Conservation (phyloP, 2,329 filamentous ascomycete genomes). For the Phialophora macrospora region DNA sequence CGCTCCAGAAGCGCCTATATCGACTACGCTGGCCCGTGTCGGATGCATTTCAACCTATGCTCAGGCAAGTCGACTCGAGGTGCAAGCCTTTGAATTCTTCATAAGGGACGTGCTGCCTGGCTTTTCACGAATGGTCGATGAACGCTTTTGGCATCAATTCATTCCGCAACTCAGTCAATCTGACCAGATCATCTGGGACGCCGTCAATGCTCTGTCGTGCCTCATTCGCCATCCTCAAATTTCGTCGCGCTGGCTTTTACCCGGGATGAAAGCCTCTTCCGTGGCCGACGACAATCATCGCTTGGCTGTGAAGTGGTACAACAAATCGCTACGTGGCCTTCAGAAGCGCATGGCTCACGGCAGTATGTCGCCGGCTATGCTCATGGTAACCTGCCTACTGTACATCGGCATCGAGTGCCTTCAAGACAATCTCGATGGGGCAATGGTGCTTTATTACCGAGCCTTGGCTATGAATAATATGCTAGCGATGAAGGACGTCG, state of each 20-base stretch:
- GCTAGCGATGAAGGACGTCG: neutral
- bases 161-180: constrained; percentile 22
- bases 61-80: constrained; percentile 1
- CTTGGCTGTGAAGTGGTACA: constrained; percentile 23
- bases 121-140: constrained; percentile 20
- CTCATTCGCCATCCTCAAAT: constrained; percentile 24
- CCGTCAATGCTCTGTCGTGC: constrained; percentile 23
- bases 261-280: neutral
- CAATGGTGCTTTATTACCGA: constrained; percentile 21
- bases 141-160: constrained; percentile 25
- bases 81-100: constrained; percentile 30
- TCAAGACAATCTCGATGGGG: constrained; percentile 19
- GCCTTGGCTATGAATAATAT: constrained; percentile 18
- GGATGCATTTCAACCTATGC: constrained; percentile 12
- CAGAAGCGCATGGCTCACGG: constrained; percentile 12
- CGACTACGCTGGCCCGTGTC: neutral
- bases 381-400: constrained; percentile 25
- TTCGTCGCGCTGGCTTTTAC: neutral
- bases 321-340: constrained; percentile 20
- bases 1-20: neutral
- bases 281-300: constrained; percentile 20
- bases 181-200: constrained; percentile 26
- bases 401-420: constrained; percentile 32
- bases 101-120: constrained; percentile 24
- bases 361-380: constrained; percentile 4